A percentile compares a stretch with the other conserved stretches of the same genome.
Evolutionary conservation across 2,329 filamentous ascomycete genomes (phyloP).

Genomic region (Pseudovirgaria hyperparasitica): DNA sequence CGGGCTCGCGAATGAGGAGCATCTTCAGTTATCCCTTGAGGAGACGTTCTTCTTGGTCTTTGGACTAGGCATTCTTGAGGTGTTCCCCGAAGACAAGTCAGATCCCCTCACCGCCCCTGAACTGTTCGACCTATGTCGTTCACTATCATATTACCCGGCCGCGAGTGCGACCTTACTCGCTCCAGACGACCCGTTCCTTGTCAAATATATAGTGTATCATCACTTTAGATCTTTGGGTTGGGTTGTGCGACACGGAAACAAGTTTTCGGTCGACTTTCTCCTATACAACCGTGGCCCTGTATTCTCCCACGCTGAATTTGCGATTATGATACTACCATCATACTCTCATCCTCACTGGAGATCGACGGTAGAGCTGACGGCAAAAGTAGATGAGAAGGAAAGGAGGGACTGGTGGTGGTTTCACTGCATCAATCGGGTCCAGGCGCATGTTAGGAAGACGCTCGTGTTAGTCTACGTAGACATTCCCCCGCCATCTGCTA

Average conservation of each 20-base stretch:
- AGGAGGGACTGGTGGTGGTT: conserved; percentile 64
- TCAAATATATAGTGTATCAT: conserved; percentile 85
- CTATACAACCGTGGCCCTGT: conserved; percentile 87
- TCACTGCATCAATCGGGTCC: conserved; percentile 78
- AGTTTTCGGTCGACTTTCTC: conserved; percentile 92
- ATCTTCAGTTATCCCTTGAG: conserved; percentile 81
- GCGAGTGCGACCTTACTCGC: conserved; percentile 30
- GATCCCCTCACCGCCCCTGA: conserved; percentile 38
- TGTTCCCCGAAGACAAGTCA: conserved; percentile 32
- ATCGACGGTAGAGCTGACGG: conserved; percentile 30
- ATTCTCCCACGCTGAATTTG: conserved; percentile 92
- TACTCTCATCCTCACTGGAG: conserved; percentile 66
- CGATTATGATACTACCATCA: conserved; percentile 69
- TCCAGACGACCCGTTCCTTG: conserved; percentile 71
- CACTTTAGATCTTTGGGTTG: conserved; percentile 93
- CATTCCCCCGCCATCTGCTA: conserved; percentile 54
- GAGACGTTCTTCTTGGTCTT: conserved; percentile 88
- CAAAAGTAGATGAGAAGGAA: conserved; percentile 38
- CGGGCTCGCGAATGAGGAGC: conserved; percentile 50
- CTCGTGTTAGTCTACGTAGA: conserved; percentile 86
- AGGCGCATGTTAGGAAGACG: conserved; percentile 82
- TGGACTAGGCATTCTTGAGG: conserved; percentile 58
- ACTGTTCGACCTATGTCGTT: not conserved
- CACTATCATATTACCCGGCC: conserved; percentile 1
- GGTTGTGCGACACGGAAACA: conserved; percentile 84